Evolutionary conservation across 139 green algal genomes (phyloP).

Genomic region (Astrephomene gubernaculifera): DNA sequence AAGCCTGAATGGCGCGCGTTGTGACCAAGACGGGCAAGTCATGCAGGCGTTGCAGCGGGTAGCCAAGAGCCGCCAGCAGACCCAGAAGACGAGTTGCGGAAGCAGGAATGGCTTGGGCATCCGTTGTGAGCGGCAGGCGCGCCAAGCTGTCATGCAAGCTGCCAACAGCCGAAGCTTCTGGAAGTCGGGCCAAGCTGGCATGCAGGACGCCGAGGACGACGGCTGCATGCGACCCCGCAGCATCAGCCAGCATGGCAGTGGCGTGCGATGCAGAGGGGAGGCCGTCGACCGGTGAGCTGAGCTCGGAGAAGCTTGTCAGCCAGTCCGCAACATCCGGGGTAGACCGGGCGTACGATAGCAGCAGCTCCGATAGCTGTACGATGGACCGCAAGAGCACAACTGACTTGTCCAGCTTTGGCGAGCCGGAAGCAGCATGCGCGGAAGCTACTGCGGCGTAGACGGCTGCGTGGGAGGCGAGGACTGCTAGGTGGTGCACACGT

Average conservation of each 20-base stretch:
- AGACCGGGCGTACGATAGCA: slow-evolving; percentile 9
- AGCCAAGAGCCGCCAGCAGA: not conserved
- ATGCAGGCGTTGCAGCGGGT: not conserved
- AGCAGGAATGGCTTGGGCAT: not conserved
- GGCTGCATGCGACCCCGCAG: not conserved
- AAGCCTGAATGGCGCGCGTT: not conserved
- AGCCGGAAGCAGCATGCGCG: not conserved
- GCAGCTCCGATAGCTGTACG: not conserved
- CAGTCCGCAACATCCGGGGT: not conserved
- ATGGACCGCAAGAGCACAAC: not conserved
- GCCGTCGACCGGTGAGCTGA: not conserved
- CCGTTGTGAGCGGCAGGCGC: not conserved
- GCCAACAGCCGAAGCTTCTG: not conserved
- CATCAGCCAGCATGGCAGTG: not conserved
- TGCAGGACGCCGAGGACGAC: slow-evolving; percentile 6
- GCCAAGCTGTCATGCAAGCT: too few species aligned
- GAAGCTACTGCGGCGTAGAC: not conserved
- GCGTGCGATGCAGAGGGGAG: not conserved
- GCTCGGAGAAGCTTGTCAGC: not conserved
- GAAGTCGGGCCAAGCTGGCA: not conserved
- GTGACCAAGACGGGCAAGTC: slow-evolving; percentile 13
- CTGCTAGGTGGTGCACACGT: slow-evolving; percentile 47
- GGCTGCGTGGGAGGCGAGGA: slow-evolving; percentile 43
- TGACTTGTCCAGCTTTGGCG: not conserved
- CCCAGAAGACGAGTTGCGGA: not conserved